Evolutionary conservation across 2,329 filamentous ascomycete genomes (phyloP), one percentile per base, ranked within the genome.

Genomic region (Ceratocystis huliohia): DNA sequence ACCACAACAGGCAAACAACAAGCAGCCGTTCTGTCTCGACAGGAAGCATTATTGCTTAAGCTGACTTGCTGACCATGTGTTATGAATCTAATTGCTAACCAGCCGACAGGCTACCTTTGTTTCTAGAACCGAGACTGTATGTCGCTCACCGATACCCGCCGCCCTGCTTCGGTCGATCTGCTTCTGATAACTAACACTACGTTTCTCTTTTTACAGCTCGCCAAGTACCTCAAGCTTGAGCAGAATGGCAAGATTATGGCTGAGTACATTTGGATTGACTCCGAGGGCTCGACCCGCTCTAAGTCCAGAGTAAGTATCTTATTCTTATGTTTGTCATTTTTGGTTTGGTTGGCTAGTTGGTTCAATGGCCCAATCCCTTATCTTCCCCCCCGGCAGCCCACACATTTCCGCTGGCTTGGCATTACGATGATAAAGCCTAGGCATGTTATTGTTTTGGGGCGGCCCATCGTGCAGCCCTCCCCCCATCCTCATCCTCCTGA

Each of bases 261-360:
- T 75, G 93, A 96, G 81, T 96, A 96, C 80, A 86, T 96, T 82
- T 96, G 93, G 93, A 88, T 96, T 76, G 92, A 96, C 75, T 82
- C 88, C 71, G 78, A 80, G 71, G 91, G 92, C 76, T 87, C 88
- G 74, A 84, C 89, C 72, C 91, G 94, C 74, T 96, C 91, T 76
- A 99, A 97, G 83, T 93, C 89, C 75, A 95, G 91, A 84, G 93
- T 96, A 82, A 82, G 90, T 82, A 70, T 69, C 69, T 37, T 28
- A 44, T 25, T 63, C 46, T n/a, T n/a, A 41, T 41, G 37, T 41
- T 15, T 41, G 37, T 41, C 37, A 41, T 41, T 13, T 41, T 41
- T 41, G 10, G 37, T 15, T 41, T 41, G 37, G 37, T 41, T 41
- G 37, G 37, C 37, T 41, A 15, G 37, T 10, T 41, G 37, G 37